Evolutionary conservation across 225 moss, liverwort and hornwort species (phyloP), one percentile per base, ranked within the genome.

Genomic region (Takakia lepidozioides): DNA sequence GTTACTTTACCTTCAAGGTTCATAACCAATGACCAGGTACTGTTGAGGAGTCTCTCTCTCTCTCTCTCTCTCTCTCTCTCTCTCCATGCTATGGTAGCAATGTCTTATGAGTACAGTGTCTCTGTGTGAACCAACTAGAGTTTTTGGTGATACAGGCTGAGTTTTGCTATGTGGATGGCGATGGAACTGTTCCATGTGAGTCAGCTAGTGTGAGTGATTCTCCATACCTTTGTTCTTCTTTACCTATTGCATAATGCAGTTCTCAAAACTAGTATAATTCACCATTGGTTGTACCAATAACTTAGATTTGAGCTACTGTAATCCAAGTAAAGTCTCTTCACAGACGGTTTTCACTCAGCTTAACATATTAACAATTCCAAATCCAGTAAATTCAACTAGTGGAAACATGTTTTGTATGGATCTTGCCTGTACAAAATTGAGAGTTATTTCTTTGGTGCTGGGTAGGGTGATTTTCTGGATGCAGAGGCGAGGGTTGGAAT

Each of bases 131-230:
- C n/a, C n/a, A n/a, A n/a, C n/a, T n/a, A n/a, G n/a, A n/a, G n/a
- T n/a, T n/a, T n/a, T n/a, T n/a, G n/a, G n/a, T n/a, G n/a, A n/a
- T n/a, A 49, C 61, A 95, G 93, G 93, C 69, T 21, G 79, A 90
- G 34, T 90, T 82, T 59, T 45, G 57, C 27, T 95, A 55, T 68
- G 86, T 87, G 46, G 89, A 95, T 69, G 93, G 93, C 26, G 93
- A 95, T 65, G 89, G 89, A 34, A 95, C 93, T 29, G 93, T 95
- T n/a, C 93, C 93, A 64, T 68, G 73, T 10, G 93, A 95, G 64
- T 95, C 93, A 54, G 93, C 93, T 45, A 78, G 82, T 89, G 93
- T 95, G 65, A 55, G 32, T 32, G 11, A 32, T 7, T 7, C 32
- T 32, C 32, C 47, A 0, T 20, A 37, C 9, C 2, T 44, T 10